These are phyloP conservation scores for Tolypocladium capitatum DNA, from an alignment of 2,329 filamentous ascomycete species.

Conservation along the genomic window DNA sequence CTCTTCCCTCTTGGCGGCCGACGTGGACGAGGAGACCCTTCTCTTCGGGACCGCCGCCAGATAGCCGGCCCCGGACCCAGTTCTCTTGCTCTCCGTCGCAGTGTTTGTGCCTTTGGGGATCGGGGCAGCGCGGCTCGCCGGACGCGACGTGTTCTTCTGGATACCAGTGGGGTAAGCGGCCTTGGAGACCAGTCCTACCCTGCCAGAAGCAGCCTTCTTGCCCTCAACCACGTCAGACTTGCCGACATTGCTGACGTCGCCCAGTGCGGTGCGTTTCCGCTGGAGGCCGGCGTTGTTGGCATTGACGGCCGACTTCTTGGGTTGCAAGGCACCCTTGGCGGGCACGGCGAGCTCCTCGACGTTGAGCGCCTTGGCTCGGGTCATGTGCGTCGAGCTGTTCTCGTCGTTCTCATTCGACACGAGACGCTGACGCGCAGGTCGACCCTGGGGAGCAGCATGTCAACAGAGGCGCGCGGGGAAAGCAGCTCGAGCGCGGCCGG, in stretches of 20 bases:
- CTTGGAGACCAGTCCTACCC: slow-evolving; percentile 65
- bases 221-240: slow-evolving; percentile 60
- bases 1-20: slow-evolving; percentile 47
- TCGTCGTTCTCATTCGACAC: slow-evolving; percentile 91
- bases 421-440: slow-evolving; percentile 59
- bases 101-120: slow-evolving; percentile 58
- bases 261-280: slow-evolving; percentile 72
- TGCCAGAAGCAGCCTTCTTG: slow-evolving; percentile 57
- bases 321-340: slow-evolving; percentile 50
- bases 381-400: slow-evolving; percentile 76
- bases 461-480: slow-evolving; percentile 2
- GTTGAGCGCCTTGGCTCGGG: slow-evolving; percentile 73
- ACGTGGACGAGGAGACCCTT: slow-evolving; percentile 37
- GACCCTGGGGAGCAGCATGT: slow-evolving; percentile 34
- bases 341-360: slow-evolving; percentile 47
- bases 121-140: slow-evolving; percentile 48
- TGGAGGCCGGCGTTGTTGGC: slow-evolving; percentile 32
- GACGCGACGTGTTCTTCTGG: slow-evolving; percentile 51
- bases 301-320: slow-evolving; percentile 50
- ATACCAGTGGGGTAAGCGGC: slow-evolving; percentile 69
- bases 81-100: slow-evolving; percentile 51
- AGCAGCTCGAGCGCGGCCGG: slow-evolving; percentile 36
- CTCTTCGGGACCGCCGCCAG: slow-evolving; percentile 56
- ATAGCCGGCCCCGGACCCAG: slow-evolving; percentile 58
- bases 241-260: slow-evolving; percentile 89